Conservation (phyloP, 257 asterid genomes). For the Orobanche coerulescens region DNA sequence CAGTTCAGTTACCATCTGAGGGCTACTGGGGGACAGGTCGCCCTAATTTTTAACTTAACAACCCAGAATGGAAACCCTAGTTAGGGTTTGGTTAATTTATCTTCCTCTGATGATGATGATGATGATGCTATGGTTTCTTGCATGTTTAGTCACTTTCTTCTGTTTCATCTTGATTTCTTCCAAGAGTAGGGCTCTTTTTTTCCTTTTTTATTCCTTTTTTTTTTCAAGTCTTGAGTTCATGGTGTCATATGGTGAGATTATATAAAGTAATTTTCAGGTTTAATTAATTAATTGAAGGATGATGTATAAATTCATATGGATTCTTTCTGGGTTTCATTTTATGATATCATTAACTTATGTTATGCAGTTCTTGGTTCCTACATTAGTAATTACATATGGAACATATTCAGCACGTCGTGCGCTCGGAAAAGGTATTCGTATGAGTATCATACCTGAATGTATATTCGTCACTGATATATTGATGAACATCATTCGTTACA, state of each 20-base stretch:
- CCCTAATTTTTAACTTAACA: slow-evolving; percentile 42
- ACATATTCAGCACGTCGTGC: no score
- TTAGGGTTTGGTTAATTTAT: slow-evolving; percentile 1
- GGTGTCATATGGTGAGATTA: slow-evolving; percentile 19
- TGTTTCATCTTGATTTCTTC: not conserved
- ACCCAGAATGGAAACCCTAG: slow-evolving; percentile 1
- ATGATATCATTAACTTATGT: slow-evolving; percentile 4
- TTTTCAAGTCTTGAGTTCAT: slow-evolving; percentile 29
- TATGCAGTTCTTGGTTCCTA: not conserved
- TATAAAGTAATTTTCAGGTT: not conserved
- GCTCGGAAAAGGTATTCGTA: no score
- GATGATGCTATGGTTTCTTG: slow-evolving; percentile 13
- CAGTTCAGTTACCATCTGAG: slow-evolving; percentile 66
- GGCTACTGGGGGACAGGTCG: slow-evolving; percentile 75
- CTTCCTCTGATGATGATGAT: not conserved
- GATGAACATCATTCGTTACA: no score
- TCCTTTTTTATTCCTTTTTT: not conserved
- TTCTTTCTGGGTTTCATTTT: slow-evolving; percentile 25
- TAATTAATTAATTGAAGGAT: slow-evolving; percentile 15
- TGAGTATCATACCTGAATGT: no score
- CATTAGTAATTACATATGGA: no score
- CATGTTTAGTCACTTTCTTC: slow-evolving; percentile 9
- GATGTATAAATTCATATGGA: slow-evolving; percentile 44
- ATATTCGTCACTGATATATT: no score
- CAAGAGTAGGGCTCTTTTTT: slow-evolving; percentile 2